Conservation (phyloP, 2,329 filamentous ascomycete species). For the Colletotrichum aenigma region DNA sequence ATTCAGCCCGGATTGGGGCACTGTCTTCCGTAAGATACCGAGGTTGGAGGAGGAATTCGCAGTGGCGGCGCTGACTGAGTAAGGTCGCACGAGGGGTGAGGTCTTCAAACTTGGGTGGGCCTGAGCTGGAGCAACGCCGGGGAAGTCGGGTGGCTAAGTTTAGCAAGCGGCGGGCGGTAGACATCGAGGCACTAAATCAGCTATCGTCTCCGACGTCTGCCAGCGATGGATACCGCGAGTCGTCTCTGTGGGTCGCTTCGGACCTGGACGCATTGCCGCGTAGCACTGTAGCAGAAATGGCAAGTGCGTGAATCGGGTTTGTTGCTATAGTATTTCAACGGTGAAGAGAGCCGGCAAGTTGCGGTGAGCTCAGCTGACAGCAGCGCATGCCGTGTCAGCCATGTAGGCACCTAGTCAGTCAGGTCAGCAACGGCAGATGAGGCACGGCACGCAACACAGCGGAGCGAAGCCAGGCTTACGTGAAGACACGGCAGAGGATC, state of each 20-base stretch:
- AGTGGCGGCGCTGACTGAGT: neutral
- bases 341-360: neutral
- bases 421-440: neutral
- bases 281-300: neutral
- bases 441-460: neutral
- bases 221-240: neutral
- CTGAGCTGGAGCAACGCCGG: neutral
- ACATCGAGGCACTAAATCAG: neutral
- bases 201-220: neutral
- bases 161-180: neutral
- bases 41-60: neutral
- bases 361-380: neutral
- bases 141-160: conserved; percentile 11
- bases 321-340: neutral
- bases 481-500: neutral
- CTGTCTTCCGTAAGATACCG: neutral
- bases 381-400: neutral
- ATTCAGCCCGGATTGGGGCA: neutral
- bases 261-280: neutral
- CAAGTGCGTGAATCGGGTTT: neutral
- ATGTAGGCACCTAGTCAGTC: neutral
- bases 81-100: neutral
- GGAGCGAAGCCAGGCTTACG: neutral
- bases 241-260: neutral
- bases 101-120: neutral